Base-by-base conservation (phyloP, 768 basidiomycete species). In the Chalciporus piperatus region DNA sequence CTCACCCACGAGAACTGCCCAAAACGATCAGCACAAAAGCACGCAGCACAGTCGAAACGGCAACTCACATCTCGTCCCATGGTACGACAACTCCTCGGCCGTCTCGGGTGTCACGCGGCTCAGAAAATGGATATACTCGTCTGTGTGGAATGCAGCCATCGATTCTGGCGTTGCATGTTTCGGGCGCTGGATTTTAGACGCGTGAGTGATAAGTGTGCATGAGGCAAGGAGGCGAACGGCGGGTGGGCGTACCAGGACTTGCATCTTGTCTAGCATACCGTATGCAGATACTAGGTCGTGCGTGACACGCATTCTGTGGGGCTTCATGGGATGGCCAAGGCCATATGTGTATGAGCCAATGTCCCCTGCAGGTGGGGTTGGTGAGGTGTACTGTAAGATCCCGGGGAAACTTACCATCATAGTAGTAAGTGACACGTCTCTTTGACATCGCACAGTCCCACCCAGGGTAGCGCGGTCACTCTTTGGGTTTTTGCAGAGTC, bases 121-220 rank as follows among this genome's bases (percentile, higher is more conserved):
- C 41, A 99, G 73, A 61, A 98, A 96, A 61, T 98, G 85, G 52
- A 99, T 80, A 70, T 97, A 99, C 78, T 99, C 97, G 74, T 99
- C 97, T 19, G 96, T 93, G 69, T 99, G 97, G 70, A 98, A 99
- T 11, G 85, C 74, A n/a, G 90, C 87, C 89, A 99, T 89, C 20
- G 81, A 78, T 61, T 84, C 79, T 13, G 86, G 80, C 0, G 82
- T 77, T 4, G 90, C 84, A 17, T 90, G 77, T 57, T 76, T 79
- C 6, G 92, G 85, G 62, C 76, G 78, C 89, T 91, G 61, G 2
- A 27, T 27, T 27, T 27, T 27, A 27, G 27, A 27, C 27, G 27
- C 27, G 27, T 27, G 9, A 27, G 27, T 27, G 27, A 9, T 27
- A 27, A 27, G 27, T 6, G 27, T 6, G 6, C 3, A 6, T 9